Conservation (phyloP, 805 yeast species). For the Danielia oregonensis region DNA sequence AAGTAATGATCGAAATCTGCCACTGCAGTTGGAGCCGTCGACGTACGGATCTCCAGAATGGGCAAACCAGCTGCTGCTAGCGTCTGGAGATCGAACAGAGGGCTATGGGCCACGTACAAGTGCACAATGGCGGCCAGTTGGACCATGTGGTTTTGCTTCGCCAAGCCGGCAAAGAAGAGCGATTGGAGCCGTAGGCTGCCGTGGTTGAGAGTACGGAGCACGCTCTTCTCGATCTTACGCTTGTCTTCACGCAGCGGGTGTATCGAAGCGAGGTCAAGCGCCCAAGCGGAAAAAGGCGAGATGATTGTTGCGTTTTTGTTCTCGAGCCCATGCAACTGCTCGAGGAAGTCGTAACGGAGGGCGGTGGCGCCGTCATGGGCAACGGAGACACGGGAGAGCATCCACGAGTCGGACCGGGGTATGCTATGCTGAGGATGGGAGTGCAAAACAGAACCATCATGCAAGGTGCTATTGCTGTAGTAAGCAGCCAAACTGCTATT, state of each 20-base stretch:
- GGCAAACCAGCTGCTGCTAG: too few species aligned
- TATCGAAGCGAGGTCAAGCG: neutral
- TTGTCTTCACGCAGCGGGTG: slow-evolving; percentile 2
- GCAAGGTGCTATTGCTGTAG: slow-evolving; percentile 4
- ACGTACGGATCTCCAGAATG: neutral
- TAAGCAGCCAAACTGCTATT: slow-evolving; percentile 19
- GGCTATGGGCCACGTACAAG: slow-evolving; percentile 20
- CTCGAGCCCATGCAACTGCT: neutral
- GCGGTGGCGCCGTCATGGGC: neutral
- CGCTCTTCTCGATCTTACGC: slow-evolving; percentile 8
- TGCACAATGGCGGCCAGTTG: slow-evolving; percentile 21
- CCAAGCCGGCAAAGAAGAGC: slow-evolving; percentile 24
- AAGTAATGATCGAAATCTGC: slow-evolving; percentile 16
- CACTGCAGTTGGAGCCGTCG: neutral
- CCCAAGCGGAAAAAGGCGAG: neutral
- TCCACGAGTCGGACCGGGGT: too few species aligned
- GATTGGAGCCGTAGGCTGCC: slow-evolving; percentile 19
- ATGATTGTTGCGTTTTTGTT: neutral
- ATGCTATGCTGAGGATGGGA: neutral
- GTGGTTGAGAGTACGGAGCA: slow-evolving; percentile 24
- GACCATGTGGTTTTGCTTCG: slow-evolving; percentile 26
- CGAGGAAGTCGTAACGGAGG: neutral
- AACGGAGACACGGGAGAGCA: neutral
- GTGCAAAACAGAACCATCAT: slow-evolving; percentile 1
- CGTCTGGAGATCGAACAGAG: too few species aligned